Evolutionary conservation across 495 filamentous ascomycete genomes (phyloP).

Genomic region (Schizothecium vesticola): DNA sequence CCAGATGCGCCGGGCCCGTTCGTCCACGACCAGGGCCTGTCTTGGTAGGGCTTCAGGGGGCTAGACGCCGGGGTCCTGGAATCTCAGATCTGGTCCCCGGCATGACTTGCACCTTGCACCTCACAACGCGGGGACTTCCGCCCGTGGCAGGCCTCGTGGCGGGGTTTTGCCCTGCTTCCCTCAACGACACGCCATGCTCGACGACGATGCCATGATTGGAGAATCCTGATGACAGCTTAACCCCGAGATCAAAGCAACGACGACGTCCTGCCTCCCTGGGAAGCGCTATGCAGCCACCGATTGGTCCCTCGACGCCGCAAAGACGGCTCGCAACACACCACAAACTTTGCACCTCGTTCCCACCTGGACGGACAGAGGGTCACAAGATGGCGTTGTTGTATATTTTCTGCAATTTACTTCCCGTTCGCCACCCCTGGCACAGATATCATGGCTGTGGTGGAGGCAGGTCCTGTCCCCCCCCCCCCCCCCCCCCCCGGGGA

Average conservation of each 20-base stretch:
- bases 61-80: background rate
- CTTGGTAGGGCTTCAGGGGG: background rate
- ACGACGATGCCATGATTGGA: background rate
- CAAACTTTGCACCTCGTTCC: slow-evolving; percentile 13
- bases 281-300: background rate
- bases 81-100: background rate
- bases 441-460: slow-evolving; percentile 13
- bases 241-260: background rate
- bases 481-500: background rate
- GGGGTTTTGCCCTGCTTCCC: background rate
- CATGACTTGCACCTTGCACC: background rate
- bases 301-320: background rate
- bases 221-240: background rate
- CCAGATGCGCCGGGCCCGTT: background rate
- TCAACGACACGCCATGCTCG: background rate
- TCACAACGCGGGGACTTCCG: background rate
- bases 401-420: slow-evolving; percentile 30
- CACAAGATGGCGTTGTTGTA: slow-evolving; percentile 27
- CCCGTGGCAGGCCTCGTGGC: background rate
- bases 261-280: background rate
- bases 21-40: background rate
- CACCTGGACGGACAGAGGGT: slow-evolving; percentile 24
- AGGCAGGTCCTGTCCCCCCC: slow-evolving; percentile 8
- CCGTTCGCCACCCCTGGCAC: slow-evolving; percentile 18
- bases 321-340: background rate